phyloP scores from a whole-genome alignment of 352 stramenopile genomes.

The Pythium utonaiense region DNA sequence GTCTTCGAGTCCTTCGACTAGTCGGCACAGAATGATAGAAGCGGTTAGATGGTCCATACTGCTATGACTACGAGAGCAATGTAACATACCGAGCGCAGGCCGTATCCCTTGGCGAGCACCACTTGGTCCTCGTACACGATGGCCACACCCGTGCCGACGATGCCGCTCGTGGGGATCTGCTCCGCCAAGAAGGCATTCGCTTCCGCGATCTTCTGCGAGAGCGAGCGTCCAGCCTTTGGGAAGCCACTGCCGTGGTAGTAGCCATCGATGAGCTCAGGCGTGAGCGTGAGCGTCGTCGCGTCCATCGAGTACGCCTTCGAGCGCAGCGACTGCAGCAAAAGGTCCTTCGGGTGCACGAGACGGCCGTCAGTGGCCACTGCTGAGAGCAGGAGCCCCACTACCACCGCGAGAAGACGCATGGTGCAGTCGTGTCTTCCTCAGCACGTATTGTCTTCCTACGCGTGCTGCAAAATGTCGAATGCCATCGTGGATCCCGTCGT shows the following conservation, averaged over 20 bases:
- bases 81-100: slow-evolving; percentile 1
- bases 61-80: background rate
- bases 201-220: slow-evolving; percentile 42
- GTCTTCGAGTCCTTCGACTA: slow-evolving; percentile 31
- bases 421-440: background rate
- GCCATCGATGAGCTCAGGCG: slow-evolving; percentile 4
- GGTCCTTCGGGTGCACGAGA: background rate
- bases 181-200: slow-evolving; percentile 40
- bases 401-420: background rate
- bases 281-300: background rate
- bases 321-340: slow-evolving; percentile 8
- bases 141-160: slow-evolving; percentile 40
- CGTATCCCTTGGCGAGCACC: slow-evolving; percentile 19
- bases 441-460: background rate
- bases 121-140: slow-evolving; percentile 55
- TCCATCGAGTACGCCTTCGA: background rate
- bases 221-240: slow-evolving; percentile 28
- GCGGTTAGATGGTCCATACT: too few species aligned
- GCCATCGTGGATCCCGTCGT: background rate
- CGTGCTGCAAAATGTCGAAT: background rate
- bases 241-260: slow-evolving; percentile 35
- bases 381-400: background rate
- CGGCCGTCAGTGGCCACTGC: background rate
- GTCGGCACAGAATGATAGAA: too few species aligned
- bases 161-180: slow-evolving; percentile 34